These are phyloP conservation scores for Onygenales sp. DNA, from an alignment of 2,329 filamentous ascomycete genomes.

Conservation along the genomic window DNA sequence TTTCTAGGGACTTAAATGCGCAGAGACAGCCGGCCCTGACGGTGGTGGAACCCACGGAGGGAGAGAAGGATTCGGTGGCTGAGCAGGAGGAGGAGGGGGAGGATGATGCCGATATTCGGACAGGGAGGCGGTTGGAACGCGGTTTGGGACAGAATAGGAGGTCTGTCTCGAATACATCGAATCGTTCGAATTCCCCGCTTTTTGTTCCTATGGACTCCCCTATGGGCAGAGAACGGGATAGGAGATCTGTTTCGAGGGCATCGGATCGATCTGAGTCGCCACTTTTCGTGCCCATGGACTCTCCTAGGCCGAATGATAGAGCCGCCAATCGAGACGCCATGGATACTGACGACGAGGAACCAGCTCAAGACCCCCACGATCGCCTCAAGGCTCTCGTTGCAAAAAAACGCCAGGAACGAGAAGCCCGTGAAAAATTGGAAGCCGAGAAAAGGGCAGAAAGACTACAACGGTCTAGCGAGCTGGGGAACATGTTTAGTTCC, in stretches of 20 bases:
- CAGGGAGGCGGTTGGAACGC: conserved; percentile 17
- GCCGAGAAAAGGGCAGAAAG: conserved; percentile 28
- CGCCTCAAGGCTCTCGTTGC: conserved; percentile 64
- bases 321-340: neutral
- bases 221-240: neutral
- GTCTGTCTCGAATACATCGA: neutral
- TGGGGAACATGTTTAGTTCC: conserved; percentile 21
- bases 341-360: conserved; percentile 10
- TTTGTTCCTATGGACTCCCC: neutral
- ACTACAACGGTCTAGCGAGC: conserved; percentile 18
- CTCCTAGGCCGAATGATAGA: neutral
- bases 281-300: conserved; percentile 31
- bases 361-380: conserved; percentile 36
- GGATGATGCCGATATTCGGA: conserved; percentile 20
- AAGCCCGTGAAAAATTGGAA: conserved; percentile 53
- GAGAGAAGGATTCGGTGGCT: neutral
- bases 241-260: no score
- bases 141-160: neutral
- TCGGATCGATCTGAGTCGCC: conserved; percentile 26
- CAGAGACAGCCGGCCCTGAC: neutral
- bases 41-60: no score
- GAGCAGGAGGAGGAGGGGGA: neutral
- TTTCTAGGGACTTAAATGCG: neutral
- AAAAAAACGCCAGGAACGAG: conserved; percentile 61
- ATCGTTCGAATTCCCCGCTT: neutral